Evolutionary conservation across 148 eudicot species (phyloP), one percentile per base, ranked within the genome.

Genomic region (Gaultheria prostrata): DNA sequence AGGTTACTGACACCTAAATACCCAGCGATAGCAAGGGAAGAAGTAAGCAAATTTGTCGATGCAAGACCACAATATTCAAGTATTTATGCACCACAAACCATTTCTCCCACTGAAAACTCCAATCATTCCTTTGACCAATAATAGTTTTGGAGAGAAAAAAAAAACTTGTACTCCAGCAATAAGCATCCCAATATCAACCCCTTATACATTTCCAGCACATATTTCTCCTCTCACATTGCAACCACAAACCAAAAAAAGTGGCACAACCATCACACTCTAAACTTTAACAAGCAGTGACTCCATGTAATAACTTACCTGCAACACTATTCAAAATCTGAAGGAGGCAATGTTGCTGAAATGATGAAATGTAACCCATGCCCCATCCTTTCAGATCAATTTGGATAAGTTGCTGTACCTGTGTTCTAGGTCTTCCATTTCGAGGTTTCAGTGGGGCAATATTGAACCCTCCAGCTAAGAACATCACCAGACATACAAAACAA

Each of bases 341-440:
- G 84, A 97, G 97, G 89, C 99, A 93, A 83, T 94, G 90, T 84
- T 97, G 99, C 93, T 97, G 99, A 90, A 93, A 97, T 76, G 94
- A 91, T 49, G 99, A 89, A 50, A 92, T 43, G 82, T 94, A 94
- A 76, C 98, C 98, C 78, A 93, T 95, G 56, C 95, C 99, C 99
- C 99, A 97, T 46, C 99, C 99, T 90, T 95, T 94, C 83, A 94
- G 86, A 91, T 94, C 99, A 90, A 97, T 91, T 86, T 97, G 99
- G 96, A 97, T 97, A 87, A 97, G 99, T 86, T 97, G 95, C 83
- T 97, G 99, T 56, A 97, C 97, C 87, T 93, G 97, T 14, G 99
- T 88, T 84, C 99, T 88, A 53, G 98, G 99, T 88, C 94, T 91
- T 48, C 99, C 99, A 88, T 94, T 93, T 70, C 89, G 89, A 80